These are phyloP conservation scores for Beauveria medogensis DNA, from an alignment of 2,329 filamentous ascomycete species.

Conservation along the genomic window DNA sequence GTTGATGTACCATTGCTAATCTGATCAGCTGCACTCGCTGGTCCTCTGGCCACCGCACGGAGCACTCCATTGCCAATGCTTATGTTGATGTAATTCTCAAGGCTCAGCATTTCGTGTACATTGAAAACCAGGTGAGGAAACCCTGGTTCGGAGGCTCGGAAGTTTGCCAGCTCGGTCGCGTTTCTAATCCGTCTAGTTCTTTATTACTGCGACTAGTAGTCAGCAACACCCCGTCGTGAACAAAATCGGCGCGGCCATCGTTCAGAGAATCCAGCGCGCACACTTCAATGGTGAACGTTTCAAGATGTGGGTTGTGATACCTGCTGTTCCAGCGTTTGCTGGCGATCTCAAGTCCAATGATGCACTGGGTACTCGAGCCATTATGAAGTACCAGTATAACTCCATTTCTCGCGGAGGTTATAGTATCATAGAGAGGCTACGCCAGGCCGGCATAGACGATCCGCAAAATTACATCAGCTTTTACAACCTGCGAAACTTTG, in stretches of 20 bases:
- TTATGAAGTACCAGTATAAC: conserved; percentile 83
- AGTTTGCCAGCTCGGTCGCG: fast-evolving
- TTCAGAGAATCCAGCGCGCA: conserved; percentile 67
- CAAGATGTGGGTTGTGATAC: conserved; percentile 70
- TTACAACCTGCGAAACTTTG: conserved; percentile 79
- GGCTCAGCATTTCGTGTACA: conserved; percentile 67
- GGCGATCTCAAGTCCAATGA: conserved; percentile 68
- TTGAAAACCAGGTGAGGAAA: conserved; percentile 57
- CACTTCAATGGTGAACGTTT: conserved; percentile 57
- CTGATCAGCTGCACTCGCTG: conserved; percentile 37
- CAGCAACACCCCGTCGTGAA: conserved; percentile 67
- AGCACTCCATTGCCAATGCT: conserved; percentile 80
- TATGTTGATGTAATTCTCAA: conserved; percentile 66
- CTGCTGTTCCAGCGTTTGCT: conserved; percentile 73
- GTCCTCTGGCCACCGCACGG: conserved; percentile 43
- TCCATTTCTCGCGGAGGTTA: conserved; percentile 70
- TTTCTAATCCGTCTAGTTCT: conserved; percentile 48
- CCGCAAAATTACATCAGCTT: conserved; percentile 70
- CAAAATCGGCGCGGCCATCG: conserved; percentile 70
- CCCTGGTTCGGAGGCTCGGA: background rate
- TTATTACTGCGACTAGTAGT: conserved; percentile 71
- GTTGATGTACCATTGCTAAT: background rate
- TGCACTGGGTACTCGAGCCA: conserved; percentile 68
- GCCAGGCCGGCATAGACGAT: conserved; percentile 59
- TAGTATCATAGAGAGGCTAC: conserved; percentile 67